phyloP scores from a whole-genome alignment of 106 monocot genomes.

The Cymbidium sinense region DNA sequence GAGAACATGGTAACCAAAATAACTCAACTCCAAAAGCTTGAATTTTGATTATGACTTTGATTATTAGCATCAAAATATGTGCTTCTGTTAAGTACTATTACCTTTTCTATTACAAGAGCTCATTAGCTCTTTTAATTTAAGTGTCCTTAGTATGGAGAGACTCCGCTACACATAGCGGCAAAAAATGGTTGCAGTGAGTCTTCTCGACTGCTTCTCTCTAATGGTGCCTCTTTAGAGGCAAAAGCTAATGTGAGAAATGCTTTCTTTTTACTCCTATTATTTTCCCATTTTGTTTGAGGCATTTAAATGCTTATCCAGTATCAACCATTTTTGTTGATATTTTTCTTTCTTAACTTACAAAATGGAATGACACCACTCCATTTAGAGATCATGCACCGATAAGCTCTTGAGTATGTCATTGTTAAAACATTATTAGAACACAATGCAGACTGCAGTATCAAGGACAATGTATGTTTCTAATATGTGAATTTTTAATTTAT shows the following conservation, averaged over 20 bases:
- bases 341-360: constrained; percentile 28
- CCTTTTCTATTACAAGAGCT: not conserved
- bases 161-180: constrained; percentile 92
- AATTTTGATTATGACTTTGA: not conserved
- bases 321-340: constrained; percentile 1
- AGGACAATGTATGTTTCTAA: constrained; percentile 54
- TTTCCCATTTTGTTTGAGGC: not conserved
- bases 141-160: constrained; percentile 80
- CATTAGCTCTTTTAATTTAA: not conserved
- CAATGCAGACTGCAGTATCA: constrained; percentile 62
- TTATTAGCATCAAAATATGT: not conserved
- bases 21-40: not conserved
- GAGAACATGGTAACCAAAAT: constrained; percentile 69
- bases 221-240: constrained; percentile 65
- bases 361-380: constrained; percentile 98
- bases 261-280: not conserved
- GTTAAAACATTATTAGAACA: constrained; percentile 63
- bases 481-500: not conserved
- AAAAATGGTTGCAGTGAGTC: constrained; percentile 75
- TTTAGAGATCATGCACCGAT: constrained; percentile 79
- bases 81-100: not conserved
- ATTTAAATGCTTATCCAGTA: not conserved
- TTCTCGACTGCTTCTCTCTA: constrained; percentile 54
- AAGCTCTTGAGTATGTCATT: constrained; percentile 37
- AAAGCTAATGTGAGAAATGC: constrained; percentile 57